These are phyloP conservation scores for Incumbomyces lentus DNA, from an alignment of 2,329 filamentous ascomycete species.

Conservation along the genomic window DNA sequence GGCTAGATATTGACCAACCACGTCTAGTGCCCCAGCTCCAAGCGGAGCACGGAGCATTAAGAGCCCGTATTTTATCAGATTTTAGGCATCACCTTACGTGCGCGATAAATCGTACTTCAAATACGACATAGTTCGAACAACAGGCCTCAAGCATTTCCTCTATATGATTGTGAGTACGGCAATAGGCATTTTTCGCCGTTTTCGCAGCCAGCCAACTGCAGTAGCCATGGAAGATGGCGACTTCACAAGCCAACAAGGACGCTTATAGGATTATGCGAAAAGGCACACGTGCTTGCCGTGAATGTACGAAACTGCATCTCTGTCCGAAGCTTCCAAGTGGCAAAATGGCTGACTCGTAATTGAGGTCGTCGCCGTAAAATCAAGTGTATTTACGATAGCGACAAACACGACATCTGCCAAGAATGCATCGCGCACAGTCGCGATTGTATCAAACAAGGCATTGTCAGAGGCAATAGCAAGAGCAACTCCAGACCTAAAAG, in stretches of 20 bases:
- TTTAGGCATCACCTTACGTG: no score
- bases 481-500: neutral
- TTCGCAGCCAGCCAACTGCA: no score
- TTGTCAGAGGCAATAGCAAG: slow-evolving; percentile 5
- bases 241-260: slow-evolving; percentile 1
- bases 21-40: no score
- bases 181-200: no score
- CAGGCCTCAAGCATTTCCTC: neutral
- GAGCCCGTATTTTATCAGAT: no score
- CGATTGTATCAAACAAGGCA: slow-evolving; percentile 15
- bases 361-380: slow-evolving; percentile 21
- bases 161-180: no score
- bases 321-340: neutral
- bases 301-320: slow-evolving; percentile 14
- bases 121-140: neutral
- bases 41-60: no score
- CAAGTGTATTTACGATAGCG: slow-evolving; percentile 16
- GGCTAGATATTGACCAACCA: no score
- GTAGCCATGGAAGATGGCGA: neutral
- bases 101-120: no score
- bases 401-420: slow-evolving; percentile 11
- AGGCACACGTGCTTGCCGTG: slow-evolving; percentile 19
- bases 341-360: neutral
- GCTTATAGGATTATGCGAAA: slow-evolving; percentile 15
- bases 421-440: slow-evolving; percentile 15